Conservation (phyloP, 306 rosid species). For the Prunus salicina region DNA sequence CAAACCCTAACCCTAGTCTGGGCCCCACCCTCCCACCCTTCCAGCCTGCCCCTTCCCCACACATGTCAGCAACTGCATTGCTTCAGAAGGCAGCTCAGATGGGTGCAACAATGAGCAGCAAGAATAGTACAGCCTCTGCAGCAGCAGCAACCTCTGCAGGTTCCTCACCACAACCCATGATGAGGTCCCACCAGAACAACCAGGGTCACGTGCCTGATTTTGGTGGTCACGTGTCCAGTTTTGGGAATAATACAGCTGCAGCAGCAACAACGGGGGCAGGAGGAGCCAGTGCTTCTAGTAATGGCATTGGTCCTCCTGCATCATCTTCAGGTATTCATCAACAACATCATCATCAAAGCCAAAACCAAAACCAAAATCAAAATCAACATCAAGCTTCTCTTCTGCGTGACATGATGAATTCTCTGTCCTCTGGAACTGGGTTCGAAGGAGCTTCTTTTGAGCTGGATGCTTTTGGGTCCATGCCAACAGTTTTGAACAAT, state of each 20-base stretch:
- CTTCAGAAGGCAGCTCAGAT: slow-evolving; percentile 96
- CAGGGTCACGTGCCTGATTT: slow-evolving; percentile 51
- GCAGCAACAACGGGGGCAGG: neutral
- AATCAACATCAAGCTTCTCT: slow-evolving; percentile 20
- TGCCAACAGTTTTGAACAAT: slow-evolving; percentile 17
- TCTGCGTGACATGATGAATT: slow-evolving; percentile 54
- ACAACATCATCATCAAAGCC: neutral
- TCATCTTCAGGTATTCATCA: neutral
- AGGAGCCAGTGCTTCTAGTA: neutral
- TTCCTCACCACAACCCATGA: slow-evolving; percentile 29
- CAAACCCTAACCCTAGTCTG: slow-evolving; percentile 78
- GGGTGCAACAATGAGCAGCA: slow-evolving; percentile 73
- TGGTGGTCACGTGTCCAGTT: slow-evolving; percentile 18
- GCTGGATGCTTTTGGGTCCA: slow-evolving; percentile 46
- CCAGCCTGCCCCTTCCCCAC: slow-evolving; percentile 56
- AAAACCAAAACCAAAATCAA: neutral
- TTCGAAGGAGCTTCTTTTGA: slow-evolving; percentile 57
- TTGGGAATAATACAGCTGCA: slow-evolving; percentile 20
- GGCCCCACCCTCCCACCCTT: slow-evolving; percentile 53
- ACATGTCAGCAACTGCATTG: slow-evolving; percentile 97
- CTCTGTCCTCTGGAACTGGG: slow-evolving; percentile 46
- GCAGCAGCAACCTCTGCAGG: neutral
- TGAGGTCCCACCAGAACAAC: slow-evolving; percentile 51
- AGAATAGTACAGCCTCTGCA: neutral
- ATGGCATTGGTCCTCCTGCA: neutral